Base-by-base conservation (phyloP, 225 moss, liverwort and hornwort genomes). In the Bryoerythrophyllum caledonicum region DNA sequence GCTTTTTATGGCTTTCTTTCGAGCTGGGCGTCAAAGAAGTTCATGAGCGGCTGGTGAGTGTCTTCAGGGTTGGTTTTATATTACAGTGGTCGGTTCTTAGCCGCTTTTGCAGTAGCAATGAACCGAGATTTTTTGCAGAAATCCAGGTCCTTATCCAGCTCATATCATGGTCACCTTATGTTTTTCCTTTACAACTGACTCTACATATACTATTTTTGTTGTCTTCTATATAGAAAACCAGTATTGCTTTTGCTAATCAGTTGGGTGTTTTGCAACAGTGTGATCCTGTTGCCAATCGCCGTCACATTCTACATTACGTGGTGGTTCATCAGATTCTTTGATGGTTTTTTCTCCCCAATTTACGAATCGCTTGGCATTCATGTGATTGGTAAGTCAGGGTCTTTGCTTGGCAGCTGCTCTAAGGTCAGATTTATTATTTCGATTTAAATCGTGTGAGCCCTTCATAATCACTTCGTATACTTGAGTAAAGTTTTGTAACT, bases 11-110 rank as follows among this genome's bases (percentile, higher is more conserved):
- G 95, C 17, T 95, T 99, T 56, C 83, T 99, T 79, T 93, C 93
- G 60, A 99, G 95, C 84, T 99, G 99, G 99, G 95, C 99, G 37
- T 99, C 95, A 15, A 99, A 95, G 82, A 99, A 99, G 85, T 99
- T 99, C 62, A 99, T 99, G 99, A 99, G 95, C 79, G 99, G 99
- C 86, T 99, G 94, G 97, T 99, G 84, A 66, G 91, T 85, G 3
- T 62, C 65, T 30, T 53, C 37, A 51, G 24, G 40, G 52, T 56
- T 63, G 20, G 17, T 16, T 81, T 13, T 21, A 16, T 65, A 35
- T 46, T 37, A 65, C 61, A 48, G 4, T 41, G 10, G 17, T 58
- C 27, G 52, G 32, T 43, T 60, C 16, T 34, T n/a, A 43, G 27
- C 61, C 58, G 32, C 21, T 49, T 51, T 11, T 54, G 40, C 41